Base-by-base conservation (phyloP, 192 early-diverging fungal species). In the Coemansia sp. region DNA sequence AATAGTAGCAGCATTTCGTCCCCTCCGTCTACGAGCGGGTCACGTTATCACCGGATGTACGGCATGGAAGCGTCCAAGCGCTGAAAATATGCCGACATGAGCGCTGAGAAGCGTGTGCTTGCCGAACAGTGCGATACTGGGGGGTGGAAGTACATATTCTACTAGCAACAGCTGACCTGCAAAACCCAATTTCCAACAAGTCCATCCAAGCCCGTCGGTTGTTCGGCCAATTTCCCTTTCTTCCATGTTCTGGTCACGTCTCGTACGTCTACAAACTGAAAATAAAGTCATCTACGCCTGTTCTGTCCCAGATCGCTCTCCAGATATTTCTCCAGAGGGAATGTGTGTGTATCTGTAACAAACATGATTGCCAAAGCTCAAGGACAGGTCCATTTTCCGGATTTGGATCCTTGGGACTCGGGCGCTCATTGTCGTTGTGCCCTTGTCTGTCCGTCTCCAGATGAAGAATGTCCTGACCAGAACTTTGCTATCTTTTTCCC, bases 1-100 rank as follows among this genome's bases (percentile, higher is more conserved):
- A 57, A 57, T 57, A 57, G 55, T 57, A 57, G 55, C 55, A 36
- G 36, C 55, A 57, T 35, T n/a, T 35, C 17, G 33, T 17, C 19
- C 55, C 35, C 34, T 17, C 55, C 34, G 14, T 36, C 32, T 35
- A 35, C 14, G 19, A 48, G 45, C 45, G n/a, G 45, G 20, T 52
- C 49, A 25, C 23, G 9, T 14, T 25, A 20, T 9, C 23, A 40
- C 9, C 38, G 38, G 38, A 40, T 11, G 5, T 13, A 40, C 7
- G 5, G 38, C 38, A 20, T 9, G 49, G 48, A 20, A 25, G 23
- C 23, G 49, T 52, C 49, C 49, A 14, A 25, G 49, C 22, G 49
- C 49, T 48, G 14, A 32, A 54, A 54, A 54, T 32, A 33, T 54
- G 32, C 55, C 55, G 55, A 2, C 6, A n/a, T 13, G 3, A 57